Base-by-base conservation (phyloP, 495 filamentous ascomycete species). In the Mycothermus thermophilus region DNA sequence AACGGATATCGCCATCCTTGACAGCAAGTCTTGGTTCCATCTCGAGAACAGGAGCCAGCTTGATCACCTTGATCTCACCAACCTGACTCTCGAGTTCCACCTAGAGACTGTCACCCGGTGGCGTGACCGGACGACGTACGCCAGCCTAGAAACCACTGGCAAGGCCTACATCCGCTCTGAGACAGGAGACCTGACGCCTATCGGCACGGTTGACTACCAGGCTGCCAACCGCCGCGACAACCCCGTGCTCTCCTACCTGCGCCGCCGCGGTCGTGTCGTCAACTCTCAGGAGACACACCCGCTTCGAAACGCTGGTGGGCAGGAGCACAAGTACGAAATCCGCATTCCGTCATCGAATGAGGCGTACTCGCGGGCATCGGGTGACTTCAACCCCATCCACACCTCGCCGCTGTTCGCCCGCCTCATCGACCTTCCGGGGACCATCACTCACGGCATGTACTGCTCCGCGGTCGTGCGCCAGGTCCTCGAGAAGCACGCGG, bases 401-500 rank as follows among this genome's bases (percentile, higher is more conserved):
- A 86, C 94, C 28, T 94, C 88, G 3, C 78, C 86, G 32, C 83
- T 93, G 21, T 97, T 97, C 63, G 74, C 90, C 16, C 80, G 70
- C 58, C 95, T 94, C 48, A 90, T 86, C 51, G 85, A 81, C 56
- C 74, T 97, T 16, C 83, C 82, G 0, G 88, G 88, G 21, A 96
- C 88, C 18, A 96, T 96, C 55, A 95, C 88, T 2, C 88, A 97
- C 53, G 90, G 90, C 40, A 97, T 97, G 90, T 97, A 95, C 68
- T 83, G 84, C 5, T 93, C 86, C 60, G 90, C 90, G 35, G 84
- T 88, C 19, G 90, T 95, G 12, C 79, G 90, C 34, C 84, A 83
- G 54, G 64, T 94, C 12, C 86, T 97, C 8, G 90, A 95, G 67
- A 94, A 86, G 10, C 94, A 90, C 88, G 88, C 90, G 17, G 90